phyloP scores from a whole-genome alignment of 2,329 filamentous ascomycete genomes.

The Colletotrichum euphorbiae region DNA sequence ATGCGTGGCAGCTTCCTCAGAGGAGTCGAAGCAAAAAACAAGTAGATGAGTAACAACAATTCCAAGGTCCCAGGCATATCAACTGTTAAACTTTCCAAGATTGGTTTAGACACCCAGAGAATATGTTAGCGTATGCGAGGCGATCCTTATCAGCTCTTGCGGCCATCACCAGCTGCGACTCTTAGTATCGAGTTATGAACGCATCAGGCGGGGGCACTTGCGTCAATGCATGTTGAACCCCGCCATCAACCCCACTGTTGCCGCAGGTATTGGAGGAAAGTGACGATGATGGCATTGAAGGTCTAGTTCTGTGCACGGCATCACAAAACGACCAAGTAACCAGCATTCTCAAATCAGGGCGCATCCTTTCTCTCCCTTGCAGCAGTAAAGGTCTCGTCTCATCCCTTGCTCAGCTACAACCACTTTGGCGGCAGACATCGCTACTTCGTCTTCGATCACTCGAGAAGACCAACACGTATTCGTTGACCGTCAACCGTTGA shows the following conservation, averaged over 20 bases:
- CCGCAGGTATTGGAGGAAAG: conserved; percentile 24
- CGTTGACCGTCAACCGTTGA: neutral
- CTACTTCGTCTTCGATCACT: neutral
- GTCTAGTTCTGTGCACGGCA: neutral
- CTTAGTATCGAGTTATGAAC: neutral
- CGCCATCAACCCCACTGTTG: conserved; percentile 20
- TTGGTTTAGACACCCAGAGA: neutral
- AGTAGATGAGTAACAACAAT: too few species aligned
- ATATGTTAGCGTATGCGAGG: neutral
- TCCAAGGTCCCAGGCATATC: neutral
- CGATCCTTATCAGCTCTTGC: neutral
- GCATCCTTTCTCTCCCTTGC: neutral
- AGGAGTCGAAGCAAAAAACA: too few species aligned
- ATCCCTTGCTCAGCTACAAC: neutral
- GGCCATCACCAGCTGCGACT: too few species aligned
- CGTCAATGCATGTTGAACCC: conserved; percentile 25
- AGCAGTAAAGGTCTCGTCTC: neutral
- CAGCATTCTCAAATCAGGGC: too few species aligned
- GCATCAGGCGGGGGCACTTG: conserved; percentile 2
- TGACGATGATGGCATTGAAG: conserved; percentile 20
- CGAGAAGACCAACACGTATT: neutral
- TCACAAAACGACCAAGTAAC: neutral
- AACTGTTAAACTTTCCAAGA: conserved; percentile 30
- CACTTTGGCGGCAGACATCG: neutral
- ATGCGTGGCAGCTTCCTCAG: too few species aligned